Evolutionary conservation across 2,329 filamentous ascomycete species (phyloP), one percentile per base, ranked within the genome.

Genomic region (Phaeosphaeriaceae sp.): DNA sequence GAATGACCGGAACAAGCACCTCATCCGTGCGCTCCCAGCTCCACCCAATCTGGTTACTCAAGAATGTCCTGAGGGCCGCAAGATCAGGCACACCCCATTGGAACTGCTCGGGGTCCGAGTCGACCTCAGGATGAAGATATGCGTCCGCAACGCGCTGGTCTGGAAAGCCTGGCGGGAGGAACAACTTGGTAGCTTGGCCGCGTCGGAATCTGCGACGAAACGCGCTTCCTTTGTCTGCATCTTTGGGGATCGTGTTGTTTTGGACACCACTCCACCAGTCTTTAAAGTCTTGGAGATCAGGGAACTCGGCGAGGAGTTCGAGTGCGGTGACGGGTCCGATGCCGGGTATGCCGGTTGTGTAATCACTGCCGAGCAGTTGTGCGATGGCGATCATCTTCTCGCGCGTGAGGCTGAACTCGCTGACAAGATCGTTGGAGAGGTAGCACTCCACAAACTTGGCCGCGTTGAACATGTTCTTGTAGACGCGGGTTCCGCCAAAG

Each of bases 401-500:
- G n/a, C 94, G 88, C 2, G 91, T 90, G 0, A 99, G 86, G 0
- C 91, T 92, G 61, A 97, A 89, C 69, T 99, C 96, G 67, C 91
- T 91, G 70, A 96, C 92, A 0, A 99, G 83, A 71, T 99, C 95
- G 0, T 82, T 83, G 2, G 88, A 81, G 10, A 99, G 85, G 74
- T 98, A 99, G 79, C 95, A 98, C 79, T 99, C 95, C 44, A 99
- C 95, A 69, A 92, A 96, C 75, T 99, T 99, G 77, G 95, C 95
- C 69, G 92, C 90, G 78, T 97, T 99, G 83, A 99, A 99, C 93
- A 99, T 96, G 81, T 99, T 99, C 78, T 99, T 99, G 84, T 99
- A 99, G 21, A 99, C 91, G 19, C 94, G 86, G 0, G 93, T 99
- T 40, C 95, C 96, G 19, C 95, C 96, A 76, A 99, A 99, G 0